Base-by-base conservation (phyloP, 495 filamentous ascomycete species). In the Lasiosphaeria ovina region DNA sequence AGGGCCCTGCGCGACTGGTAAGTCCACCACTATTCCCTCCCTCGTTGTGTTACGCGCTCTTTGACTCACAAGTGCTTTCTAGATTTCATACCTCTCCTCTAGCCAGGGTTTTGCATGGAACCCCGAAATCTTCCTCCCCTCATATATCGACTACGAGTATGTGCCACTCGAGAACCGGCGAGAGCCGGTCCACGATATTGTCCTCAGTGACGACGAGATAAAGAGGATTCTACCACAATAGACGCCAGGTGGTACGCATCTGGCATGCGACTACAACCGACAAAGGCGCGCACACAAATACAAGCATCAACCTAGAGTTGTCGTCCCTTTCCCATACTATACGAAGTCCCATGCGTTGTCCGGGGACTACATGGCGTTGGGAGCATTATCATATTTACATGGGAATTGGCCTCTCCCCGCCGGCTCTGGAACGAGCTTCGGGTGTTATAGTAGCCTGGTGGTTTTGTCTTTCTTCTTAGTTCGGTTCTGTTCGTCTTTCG, bases 31-130 rank as follows among this genome's bases (percentile, higher is more conserved):
- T 4, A n/a, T 59, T 9, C 35, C 49, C 24, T 53, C 35, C 6
- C 49, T 8, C 1, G 48, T 17, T 6, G 51, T 8, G 36, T 16
- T 44, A 52, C 51, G 57, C 4, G 45, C 5, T 51, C 34, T 40
- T 31, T 60, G 17, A 57, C 54, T 63, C 1, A 64, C 62, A 55
- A 58, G 48, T 59, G 55, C 49, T 36, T 60, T 24, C 12, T 58
- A 89, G 86, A 87, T 89, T 59, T 87, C 86, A 8, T 89, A 87
- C 67, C 81, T 89, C 48, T 80, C 85, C 57, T 83, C 84, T 4
- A 85, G 81, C 60, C 87, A 89, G 70, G 87, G 87, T 50, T 89
- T 87, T 66, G 81, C 84, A 17, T 89, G 87, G 87, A 89, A 89
- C 71, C 86, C 86, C 70, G 82, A 85, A 63, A 78, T 83, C 65